These are phyloP conservation scores for Boletus rubroflammeus DNA, from an alignment of 768 basidiomycete genomes.

Conservation along the genomic window DNA sequence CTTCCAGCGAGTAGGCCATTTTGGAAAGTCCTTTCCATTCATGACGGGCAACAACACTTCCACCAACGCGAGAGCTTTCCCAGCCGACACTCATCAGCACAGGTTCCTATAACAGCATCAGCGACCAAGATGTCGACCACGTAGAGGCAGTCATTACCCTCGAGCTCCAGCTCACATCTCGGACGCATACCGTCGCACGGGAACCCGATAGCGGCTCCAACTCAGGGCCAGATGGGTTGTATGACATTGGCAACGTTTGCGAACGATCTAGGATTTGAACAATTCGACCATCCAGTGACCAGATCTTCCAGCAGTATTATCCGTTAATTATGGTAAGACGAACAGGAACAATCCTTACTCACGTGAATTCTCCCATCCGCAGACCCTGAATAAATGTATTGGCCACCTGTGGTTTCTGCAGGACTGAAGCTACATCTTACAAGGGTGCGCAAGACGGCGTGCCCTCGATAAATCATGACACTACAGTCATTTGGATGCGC, in stretches of 20 bases:
- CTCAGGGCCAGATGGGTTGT: constrained; percentile 69
- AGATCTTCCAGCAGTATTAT: constrained; percentile 55
- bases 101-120: constrained; percentile 56
- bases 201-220: constrained; percentile 28
- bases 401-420: constrained; percentile 82
- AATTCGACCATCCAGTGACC: constrained; percentile 87
- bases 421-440: constrained; percentile 98
- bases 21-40: constrained; percentile 94
- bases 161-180: constrained; percentile 95
- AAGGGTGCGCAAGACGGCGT: constrained; percentile 83
- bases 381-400: constrained; percentile 94
- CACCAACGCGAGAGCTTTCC: constrained; percentile 54
- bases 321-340: constrained; percentile 1
- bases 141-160: constrained; percentile 42
- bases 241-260: constrained; percentile 63
- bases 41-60: constrained; percentile 84
- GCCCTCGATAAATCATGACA: constrained; percentile 94
- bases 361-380: constrained; percentile 85
- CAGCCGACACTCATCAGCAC: constrained; percentile 91
- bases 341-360: constrained; percentile 20
- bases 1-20: constrained; percentile 61
- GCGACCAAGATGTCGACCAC: not conserved
- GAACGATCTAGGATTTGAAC: constrained; percentile 83
- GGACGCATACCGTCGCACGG: constrained; percentile 55
- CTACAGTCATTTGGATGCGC: constrained; percentile 89